phyloP scores from a whole-genome alignment of 805 yeast genomes.

The Yamadazyma sp. region DNA sequence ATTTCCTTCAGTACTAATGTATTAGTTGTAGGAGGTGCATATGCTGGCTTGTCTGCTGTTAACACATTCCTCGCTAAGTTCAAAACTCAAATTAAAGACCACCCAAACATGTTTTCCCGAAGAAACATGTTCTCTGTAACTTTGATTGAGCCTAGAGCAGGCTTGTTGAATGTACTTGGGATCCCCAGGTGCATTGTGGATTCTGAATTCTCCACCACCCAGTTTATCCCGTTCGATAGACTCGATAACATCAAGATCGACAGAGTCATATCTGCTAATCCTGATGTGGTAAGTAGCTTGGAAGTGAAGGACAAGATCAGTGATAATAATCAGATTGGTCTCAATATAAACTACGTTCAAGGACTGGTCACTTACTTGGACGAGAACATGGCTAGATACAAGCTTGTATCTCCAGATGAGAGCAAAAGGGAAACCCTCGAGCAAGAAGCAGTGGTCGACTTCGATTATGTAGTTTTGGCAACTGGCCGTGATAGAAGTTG shows the following conservation, averaged over 20 bases:
- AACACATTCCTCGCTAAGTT: constrained; percentile 29
- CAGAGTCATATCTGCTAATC: constrained; percentile 26
- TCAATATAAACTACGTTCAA: constrained; percentile 26
- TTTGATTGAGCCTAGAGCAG: constrained; percentile 40
- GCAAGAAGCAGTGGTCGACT: constrained; percentile 22
- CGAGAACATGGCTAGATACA: constrained; percentile 26
- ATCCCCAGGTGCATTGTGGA: constrained; percentile 42
- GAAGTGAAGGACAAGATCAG: constrained; percentile 3
- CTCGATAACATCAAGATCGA: constrained; percentile 30
- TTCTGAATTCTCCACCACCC: constrained; percentile 37
- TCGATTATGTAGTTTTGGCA: constrained; percentile 49
- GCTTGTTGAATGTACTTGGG: constrained; percentile 40
- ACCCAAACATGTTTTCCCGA: constrained; percentile 2
- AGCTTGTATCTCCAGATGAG: constrained; percentile 15
- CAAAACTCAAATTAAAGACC: constrained; percentile 10
- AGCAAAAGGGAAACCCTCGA: constrained; percentile 2
- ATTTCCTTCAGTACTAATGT: constrained; percentile 31
- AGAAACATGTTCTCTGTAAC: constrained; percentile 27
- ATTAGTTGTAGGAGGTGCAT: constrained; percentile 43
- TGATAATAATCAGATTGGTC: constrained; percentile 7
- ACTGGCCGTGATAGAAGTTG: constrained; percentile 52
- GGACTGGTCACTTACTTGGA: constrained; percentile 31
- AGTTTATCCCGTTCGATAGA: constrained; percentile 33
- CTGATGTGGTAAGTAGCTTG: constrained; percentile 13
- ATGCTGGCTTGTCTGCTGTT: constrained; percentile 39